Evolutionary conservation across 371 early-diverging fungal genomes (phyloP).

Genomic region (Saksenaea oblongispora): DNA sequence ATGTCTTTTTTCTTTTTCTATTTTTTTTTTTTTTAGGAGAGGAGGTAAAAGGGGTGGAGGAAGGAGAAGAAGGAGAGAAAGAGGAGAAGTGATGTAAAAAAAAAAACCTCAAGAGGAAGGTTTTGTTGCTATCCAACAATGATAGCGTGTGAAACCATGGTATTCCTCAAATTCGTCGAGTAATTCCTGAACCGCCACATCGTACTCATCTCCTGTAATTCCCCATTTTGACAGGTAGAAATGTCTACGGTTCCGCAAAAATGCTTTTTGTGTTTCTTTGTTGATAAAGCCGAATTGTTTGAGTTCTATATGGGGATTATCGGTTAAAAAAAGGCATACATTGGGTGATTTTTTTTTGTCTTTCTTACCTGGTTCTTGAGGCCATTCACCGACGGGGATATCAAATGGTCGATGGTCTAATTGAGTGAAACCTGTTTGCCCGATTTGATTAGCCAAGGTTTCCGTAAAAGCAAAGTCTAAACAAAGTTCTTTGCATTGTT

Average conservation of each 20-base stretch:
- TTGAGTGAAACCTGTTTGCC: constrained; percentile 25
- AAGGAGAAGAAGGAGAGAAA: neutral
- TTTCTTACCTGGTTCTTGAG: constrained; percentile 34
- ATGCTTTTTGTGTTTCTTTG: constrained; percentile 45
- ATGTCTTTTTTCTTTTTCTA: neutral
- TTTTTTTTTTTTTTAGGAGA: neutral
- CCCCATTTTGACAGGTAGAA: constrained; percentile 41
- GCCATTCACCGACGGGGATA: constrained; percentile 54
- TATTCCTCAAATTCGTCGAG: constrained; percentile 49
- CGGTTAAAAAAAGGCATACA: too few relatives aligned
- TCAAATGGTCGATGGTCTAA: constrained; percentile 35
- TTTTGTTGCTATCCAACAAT: constrained; percentile 44
- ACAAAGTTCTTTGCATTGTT: constrained; percentile 29
- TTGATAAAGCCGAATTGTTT: constrained; percentile 55
- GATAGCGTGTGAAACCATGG: constrained; percentile 42
- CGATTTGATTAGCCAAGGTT: constrained; percentile 14
- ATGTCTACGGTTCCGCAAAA: constrained; percentile 33
- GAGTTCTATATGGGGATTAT: constrained; percentile 21
- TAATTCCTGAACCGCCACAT: constrained; percentile 39
- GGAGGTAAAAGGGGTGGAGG: neutral
- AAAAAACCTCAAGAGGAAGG: neutral
- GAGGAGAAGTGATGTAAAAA: neutral
- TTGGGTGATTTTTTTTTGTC: neutral
- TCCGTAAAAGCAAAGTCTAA: constrained; percentile 27
- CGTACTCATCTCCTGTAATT: constrained; percentile 44